Percentiles rank a stretch among this genome's conserved stretches.
Conservation (phyloP, 192 early-diverging fungal genomes). For the Coemansia sp. region DNA sequence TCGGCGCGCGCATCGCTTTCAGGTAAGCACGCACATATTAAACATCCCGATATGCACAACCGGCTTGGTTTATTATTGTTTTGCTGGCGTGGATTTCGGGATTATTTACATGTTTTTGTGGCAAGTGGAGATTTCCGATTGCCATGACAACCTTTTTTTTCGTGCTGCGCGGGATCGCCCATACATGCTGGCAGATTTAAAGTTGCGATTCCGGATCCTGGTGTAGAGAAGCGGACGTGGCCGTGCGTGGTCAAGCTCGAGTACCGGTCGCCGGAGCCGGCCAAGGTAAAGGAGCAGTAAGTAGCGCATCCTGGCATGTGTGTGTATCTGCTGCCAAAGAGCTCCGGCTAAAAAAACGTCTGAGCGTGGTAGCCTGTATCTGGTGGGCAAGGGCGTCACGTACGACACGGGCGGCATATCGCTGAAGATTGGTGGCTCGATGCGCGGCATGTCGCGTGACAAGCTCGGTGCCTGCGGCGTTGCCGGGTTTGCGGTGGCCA, state of each 20-base stretch:
- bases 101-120: no score
- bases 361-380: constrained; percentile 54
- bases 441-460: constrained; percentile 88
- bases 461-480: constrained; percentile 82
- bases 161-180: not conserved
- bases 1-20: constrained; percentile 67
- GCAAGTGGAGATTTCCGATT: constrained; percentile 2
- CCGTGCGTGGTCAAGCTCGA: constrained; percentile 52
- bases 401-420: constrained; percentile 89
- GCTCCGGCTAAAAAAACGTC: not conserved
- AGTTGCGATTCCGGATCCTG: no score
- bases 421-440: constrained; percentile 74
- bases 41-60: not conserved
- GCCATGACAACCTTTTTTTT: not conserved
- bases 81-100: not conserved
- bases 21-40: constrained; percentile 46
- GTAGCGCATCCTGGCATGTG: constrained; percentile 29
- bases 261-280: constrained; percentile 64
- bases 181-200: no score
- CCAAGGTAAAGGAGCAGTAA: constrained; percentile 68
- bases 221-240: constrained; percentile 40
- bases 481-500: constrained; percentile 77
- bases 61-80: not conserved
- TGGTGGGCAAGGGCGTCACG: constrained; percentile 88
- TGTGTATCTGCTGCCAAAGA: not conserved